Evolutionary conservation across 23 red algal genomes (phyloP), one percentile per base, ranked within the genome.

Genomic region (Gracilaria vermiculophylla): DNA sequence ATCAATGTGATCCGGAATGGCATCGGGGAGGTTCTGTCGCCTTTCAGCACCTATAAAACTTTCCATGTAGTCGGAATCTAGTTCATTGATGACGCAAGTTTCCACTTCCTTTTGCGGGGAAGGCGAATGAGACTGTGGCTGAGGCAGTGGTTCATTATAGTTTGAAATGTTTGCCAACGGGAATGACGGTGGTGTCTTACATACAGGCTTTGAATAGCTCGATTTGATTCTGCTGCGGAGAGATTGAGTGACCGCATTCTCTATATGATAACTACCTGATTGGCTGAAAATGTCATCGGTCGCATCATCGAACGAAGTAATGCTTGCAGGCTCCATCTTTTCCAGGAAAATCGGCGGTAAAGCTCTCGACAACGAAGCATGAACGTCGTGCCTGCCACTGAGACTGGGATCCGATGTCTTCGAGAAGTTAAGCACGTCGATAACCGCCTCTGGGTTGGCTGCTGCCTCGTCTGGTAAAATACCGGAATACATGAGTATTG

Each of bases 371-470:
- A 75, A 20, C 5, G 50, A 62, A 35, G 10, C 49, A 11, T 62
- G 64, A 16, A 70, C 73, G 8, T 53, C 73, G 12, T 40, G 10
- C 40, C 36, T 39, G 23, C 1, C 31, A 2, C 31, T 24, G 3
- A 56, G 1, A 4, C 45, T 66, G 41, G 53, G 43, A 42, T 62
- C 78, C 10, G 75, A 70, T 27, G 44, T 49, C 49, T 90, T 75
- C 23, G 90, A 85, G 69, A 98, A 98, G 29, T 91, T 81, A n/a
- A 98, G 62, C 23, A 98, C 89, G 47, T 98, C 95, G 49, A 89
- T 73, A 28, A 94, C 83, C 33, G 65, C 96, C 78, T 98, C 87
- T 0, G 96, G 92, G 65, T 98, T 69, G 29, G 75, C 80, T 21
- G 89, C 52, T 32, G 91, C 92, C 65, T 98, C 96, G 58, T 77